Evolutionary conservation across 768 basidiomycete genomes (phyloP).

Genomic region (Lentinula edodes): DNA sequence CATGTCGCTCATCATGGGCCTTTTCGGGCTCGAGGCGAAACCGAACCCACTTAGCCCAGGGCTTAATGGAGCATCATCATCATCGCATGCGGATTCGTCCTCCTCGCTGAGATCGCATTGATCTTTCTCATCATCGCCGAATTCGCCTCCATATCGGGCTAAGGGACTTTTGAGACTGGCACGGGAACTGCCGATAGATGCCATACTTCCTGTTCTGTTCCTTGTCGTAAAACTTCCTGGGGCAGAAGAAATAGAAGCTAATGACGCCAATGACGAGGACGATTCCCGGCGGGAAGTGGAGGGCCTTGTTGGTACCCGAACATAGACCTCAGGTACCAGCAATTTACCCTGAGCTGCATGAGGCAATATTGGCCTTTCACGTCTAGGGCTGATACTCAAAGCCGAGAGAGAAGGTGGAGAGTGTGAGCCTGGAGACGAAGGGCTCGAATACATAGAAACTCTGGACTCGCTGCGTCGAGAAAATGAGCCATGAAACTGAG

Average conservation of each 20-base stretch:
- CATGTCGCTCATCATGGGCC: slow-evolving; percentile 29
- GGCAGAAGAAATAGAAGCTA: slow-evolving; percentile 11
- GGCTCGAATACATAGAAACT: slow-evolving; percentile 26
- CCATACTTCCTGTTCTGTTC: slow-evolving; percentile 11
- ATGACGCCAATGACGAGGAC: slow-evolving; percentile 17
- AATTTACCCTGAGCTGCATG: slow-evolving; percentile 61
- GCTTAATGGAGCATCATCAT: slow-evolving; percentile 12
- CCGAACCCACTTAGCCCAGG: slow-evolving; percentile 35
- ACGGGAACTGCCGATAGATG: neutral
- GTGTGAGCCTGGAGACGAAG: slow-evolving; percentile 28
- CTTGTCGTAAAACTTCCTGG: slow-evolving; percentile 11
- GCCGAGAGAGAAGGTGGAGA: slow-evolving; percentile 31
- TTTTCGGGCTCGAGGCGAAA: slow-evolving; percentile 35
- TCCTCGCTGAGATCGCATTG: slow-evolving; percentile 12
- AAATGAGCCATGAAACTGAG: slow-evolving; percentile 52
- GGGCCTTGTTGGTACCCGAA: slow-evolving; percentile 9
- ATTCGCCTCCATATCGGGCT: slow-evolving; percentile 33
- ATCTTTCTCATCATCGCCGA: slow-evolving; percentile 18
- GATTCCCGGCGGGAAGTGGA: slow-evolving; percentile 29
- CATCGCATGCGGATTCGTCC: slow-evolving; percentile 16
- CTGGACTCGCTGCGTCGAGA: slow-evolving; percentile 51
- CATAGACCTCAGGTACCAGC: slow-evolving; percentile 40
- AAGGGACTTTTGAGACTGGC: slow-evolving; percentile 33
- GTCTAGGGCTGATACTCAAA: slow-evolving; percentile 25
- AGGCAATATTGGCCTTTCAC: slow-evolving; percentile 52